Base-by-base conservation (phyloP, 1,284 basidiomycete species). In the Cryptococcus hybrid region DNA sequence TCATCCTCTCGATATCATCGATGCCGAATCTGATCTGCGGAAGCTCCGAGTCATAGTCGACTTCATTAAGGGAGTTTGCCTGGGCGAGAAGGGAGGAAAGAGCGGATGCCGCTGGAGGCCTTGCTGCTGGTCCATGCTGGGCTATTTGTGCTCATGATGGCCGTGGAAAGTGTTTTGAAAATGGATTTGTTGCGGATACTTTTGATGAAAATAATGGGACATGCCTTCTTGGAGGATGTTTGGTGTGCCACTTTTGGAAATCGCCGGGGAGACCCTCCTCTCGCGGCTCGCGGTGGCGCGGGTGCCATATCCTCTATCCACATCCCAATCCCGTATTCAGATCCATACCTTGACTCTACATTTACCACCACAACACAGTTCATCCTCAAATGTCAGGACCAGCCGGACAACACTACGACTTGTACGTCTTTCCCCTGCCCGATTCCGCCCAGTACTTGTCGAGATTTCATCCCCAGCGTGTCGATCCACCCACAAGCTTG, bases 361-460 rank as follows among this genome's bases (percentile, higher is more conserved):
- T 30, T 4, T 30, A 30, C 30, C 30, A 30, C 30, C 30, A 30
- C 30, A 30, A 30, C 30, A 30, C 4, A 30, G 30, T 4, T 24
- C 30, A 30, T 30, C 30, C 30, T 30, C 30, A 30, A 51, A 42
- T 40, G 13, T 48, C 12, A 47, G 61, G 55, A 46, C 75, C 75
- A 74, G 74, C 73, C 35, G 75, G 74, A 35, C 69, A 75, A 52
- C 77, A 78, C 64, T 78, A 78, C 69, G 77, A 78, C 62, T 78
- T 78, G 75, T 77, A 56, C 62, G 75, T 69, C 12, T 47, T 47
- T 12, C 3, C 7, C 24, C 47, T 34, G n/a, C 2, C 13, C 13
- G 12, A 15, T n/a, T 3, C 43, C 43, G 43, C n/a, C n/a, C 7
- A 44, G 7, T 15, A n/a, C 13, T 24, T 3, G 9, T 3, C 3